These are phyloP conservation scores for Corynespora cassiicola DNA, from an alignment of 2,329 filamentous ascomycete genomes.

Conservation along the genomic window DNA sequence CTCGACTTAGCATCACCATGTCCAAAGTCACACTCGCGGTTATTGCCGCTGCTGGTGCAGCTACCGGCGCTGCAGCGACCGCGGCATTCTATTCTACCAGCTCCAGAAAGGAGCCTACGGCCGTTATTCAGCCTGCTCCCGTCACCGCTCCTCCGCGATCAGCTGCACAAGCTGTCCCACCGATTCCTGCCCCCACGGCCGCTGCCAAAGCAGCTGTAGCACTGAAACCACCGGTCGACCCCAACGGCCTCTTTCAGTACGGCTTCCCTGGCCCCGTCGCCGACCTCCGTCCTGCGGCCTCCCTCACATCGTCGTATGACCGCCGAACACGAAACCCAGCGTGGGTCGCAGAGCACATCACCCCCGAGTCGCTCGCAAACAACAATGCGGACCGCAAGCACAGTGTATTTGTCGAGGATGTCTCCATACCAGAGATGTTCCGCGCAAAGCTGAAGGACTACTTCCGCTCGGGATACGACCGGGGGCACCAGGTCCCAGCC, in stretches of 20 bases:
- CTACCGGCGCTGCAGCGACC: conserved; percentile 56
- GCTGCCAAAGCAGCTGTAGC: conserved; percentile 21
- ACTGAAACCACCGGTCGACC: conserved; percentile 51
- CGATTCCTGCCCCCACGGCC: conserved; percentile 27
- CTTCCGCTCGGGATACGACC: conserved; percentile 91
- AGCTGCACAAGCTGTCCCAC: no score
- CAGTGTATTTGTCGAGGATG: conserved; percentile 84
- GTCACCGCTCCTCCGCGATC: conserved; percentile 31
- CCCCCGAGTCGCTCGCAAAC: conserved; percentile 76
- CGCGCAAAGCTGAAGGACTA: conserved; percentile 92
- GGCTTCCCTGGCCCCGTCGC: conserved; percentile 89
- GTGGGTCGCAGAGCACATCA: conserved; percentile 96
- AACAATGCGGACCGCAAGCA: conserved; percentile 83
- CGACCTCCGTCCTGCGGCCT: conserved; percentile 78
- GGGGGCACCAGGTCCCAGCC: conserved; percentile 95
- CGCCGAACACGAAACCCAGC: conserved; percentile 88
- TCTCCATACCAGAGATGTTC: conserved; percentile 80
- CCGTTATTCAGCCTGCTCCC: conserved; percentile 27
- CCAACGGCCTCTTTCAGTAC: conserved; percentile 60
- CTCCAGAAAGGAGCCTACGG: conserved; percentile 37
- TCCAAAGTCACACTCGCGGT: conserved; percentile 59
- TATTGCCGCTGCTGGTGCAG: conserved; percentile 56
- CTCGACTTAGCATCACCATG: conserved; percentile 43
- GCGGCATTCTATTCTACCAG: conserved; percentile 53
- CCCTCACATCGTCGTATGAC: conserved; percentile 88